These are phyloP conservation scores for Dothistroma septosporum DNA, from an alignment of 2,329 filamentous ascomycete species.

Conservation along the genomic window DNA sequence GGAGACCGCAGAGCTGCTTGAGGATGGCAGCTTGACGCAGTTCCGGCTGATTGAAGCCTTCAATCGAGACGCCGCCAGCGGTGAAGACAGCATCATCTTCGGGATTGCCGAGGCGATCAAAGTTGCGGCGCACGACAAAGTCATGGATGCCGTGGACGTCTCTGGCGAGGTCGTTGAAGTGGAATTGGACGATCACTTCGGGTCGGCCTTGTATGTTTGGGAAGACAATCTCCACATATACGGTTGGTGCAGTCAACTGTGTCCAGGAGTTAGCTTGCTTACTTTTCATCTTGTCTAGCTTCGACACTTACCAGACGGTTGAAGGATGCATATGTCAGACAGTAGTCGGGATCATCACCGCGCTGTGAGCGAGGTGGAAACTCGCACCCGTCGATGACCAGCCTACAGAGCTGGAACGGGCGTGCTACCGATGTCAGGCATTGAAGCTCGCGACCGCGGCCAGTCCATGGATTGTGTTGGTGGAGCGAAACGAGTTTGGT, in stretches of 20 bases:
- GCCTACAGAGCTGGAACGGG: background rate
- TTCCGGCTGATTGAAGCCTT: slow-evolving; percentile 10
- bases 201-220: background rate
- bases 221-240: slow-evolving; percentile 10
- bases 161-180: slow-evolving; percentile 2
- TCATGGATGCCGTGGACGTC: background rate
- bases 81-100: slow-evolving; percentile 12
- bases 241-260: slow-evolving; percentile 12
- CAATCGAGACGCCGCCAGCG: slow-evolving; percentile 5
- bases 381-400: background rate
- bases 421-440: slow-evolving; percentile 6
- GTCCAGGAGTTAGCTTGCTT: background rate
- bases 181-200: slow-evolving; percentile 1
- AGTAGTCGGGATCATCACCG: background rate
- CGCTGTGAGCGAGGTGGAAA: background rate
- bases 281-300: slow-evolving; percentile 4
- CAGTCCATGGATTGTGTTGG: background rate
- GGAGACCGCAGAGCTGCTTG: slow-evolving; percentile 2
- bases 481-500: slow-evolving; percentile 15
- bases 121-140: background rate
- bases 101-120: background rate
- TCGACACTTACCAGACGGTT: background rate
- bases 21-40: background rate
- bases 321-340: slow-evolving; percentile 2
- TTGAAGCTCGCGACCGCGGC: background rate